Conservation (phyloP, 208 protist genomes). For the Acanthamoeba royreba region DNA sequence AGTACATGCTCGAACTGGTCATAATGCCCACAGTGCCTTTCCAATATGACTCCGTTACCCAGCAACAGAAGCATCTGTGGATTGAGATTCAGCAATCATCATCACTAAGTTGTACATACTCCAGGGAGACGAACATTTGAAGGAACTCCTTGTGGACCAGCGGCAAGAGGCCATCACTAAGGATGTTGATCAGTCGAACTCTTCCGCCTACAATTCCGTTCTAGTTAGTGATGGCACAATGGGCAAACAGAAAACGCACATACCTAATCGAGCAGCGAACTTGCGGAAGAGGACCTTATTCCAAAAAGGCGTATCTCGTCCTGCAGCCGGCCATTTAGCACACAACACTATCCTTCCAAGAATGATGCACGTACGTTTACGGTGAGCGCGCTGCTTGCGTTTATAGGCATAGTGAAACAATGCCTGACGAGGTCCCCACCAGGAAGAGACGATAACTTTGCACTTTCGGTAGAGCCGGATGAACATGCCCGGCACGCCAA, state of each 20-base stretch:
- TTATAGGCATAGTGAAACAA: slow-evolving; percentile 2
- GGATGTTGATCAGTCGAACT: not conserved
- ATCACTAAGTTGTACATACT: no score
- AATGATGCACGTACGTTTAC: not conserved
- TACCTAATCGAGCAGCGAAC: not conserved
- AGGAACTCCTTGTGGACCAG: slow-evolving; percentile 39
- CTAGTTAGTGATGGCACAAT: not conserved
- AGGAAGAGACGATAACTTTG: slow-evolving; percentile 19
- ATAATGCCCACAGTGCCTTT: not conserved
- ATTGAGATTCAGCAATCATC: no score
- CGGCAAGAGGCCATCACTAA: not conserved
- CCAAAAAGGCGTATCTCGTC: slow-evolving; percentile 8
- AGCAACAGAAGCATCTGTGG: slow-evolving; percentile 53
- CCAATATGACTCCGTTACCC: slow-evolving; percentile 74
- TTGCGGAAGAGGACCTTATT: not conserved
- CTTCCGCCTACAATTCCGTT: not conserved
- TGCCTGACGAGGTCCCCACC: not conserved
- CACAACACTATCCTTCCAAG: no score
- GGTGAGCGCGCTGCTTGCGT: not conserved
- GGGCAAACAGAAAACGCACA: no score
- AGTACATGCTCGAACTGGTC: not conserved
- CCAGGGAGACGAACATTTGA: slow-evolving; percentile 3
- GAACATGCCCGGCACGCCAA: slow-evolving; percentile 79
- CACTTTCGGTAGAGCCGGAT: slow-evolving; percentile 77
- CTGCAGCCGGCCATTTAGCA: no score